Evolutionary conservation across 805 yeast species (phyloP).

Genomic region (Candida incommunis): DNA sequence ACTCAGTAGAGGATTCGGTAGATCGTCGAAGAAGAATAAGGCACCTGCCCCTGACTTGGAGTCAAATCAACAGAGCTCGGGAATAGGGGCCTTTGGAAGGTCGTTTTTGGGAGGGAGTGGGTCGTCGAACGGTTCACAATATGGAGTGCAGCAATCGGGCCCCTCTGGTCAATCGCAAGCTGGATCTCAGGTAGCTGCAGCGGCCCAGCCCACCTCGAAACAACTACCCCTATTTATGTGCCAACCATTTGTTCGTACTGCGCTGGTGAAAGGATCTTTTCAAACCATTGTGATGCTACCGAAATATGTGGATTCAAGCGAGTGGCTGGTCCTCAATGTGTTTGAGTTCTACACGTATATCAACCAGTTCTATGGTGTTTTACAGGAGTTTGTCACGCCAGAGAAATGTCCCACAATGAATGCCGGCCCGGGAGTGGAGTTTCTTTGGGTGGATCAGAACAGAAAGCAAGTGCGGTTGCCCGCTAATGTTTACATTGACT

Average conservation of each 20-base stretch:
- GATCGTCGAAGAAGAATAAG: background rate
- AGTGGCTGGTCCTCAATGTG: slow-evolving; percentile 89
- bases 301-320: slow-evolving; percentile 84
- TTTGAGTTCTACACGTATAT: slow-evolving; percentile 80
- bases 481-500: slow-evolving; percentile 85
- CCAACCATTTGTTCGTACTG: slow-evolving; percentile 88
- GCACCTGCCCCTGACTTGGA: background rate
- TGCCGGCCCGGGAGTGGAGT: slow-evolving; percentile 87
- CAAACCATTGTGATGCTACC: slow-evolving; percentile 92
- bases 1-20: background rate
- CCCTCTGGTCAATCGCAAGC: background rate
- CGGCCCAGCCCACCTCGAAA: background rate
- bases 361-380: slow-evolving; percentile 79
- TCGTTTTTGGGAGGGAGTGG: background rate
- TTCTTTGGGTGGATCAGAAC: slow-evolving; percentile 74
- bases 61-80: background rate
- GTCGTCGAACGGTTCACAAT: background rate
- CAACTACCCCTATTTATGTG: slow-evolving; percentile 55
- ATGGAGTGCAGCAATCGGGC: background rate
- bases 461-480: slow-evolving; percentile 78
- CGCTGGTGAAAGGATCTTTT: slow-evolving; percentile 91
- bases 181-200: slow-evolving; percentile 14
- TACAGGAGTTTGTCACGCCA: slow-evolving; percentile 82
- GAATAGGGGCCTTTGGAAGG: background rate
- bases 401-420: slow-evolving; percentile 87